Base-by-base conservation (phyloP, 768 basidiomycete genomes). In the Pleurotus eryngii region DNA sequence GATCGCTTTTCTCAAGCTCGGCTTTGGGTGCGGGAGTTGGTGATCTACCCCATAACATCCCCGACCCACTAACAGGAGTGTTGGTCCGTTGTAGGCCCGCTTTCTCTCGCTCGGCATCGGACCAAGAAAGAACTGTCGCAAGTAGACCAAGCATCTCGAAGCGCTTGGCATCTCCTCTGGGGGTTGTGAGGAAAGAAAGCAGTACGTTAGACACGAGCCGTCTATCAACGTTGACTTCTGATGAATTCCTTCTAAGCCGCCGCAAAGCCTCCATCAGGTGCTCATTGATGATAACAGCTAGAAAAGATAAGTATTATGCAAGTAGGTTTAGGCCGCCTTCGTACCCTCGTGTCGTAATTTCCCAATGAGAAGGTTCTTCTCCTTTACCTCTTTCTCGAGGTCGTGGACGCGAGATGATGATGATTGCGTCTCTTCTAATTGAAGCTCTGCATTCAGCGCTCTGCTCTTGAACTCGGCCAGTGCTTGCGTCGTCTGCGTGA, bases 231-330 rank as follows among this genome's bases (percentile, higher is more conserved):
- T 92, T 98, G 46, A 85, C 92, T 61, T 92, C 96, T 5, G 90
- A 83, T 0, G 92, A 87, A 58, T 86, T 91, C 61, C 87, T 88
- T 46, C 93, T 86, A 49, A 99, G 80, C 20, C 97, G 87, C 11
- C 96, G 91, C n/a, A 99, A 82, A 3, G 97, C 97, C 71, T 98
- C 96, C 65, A 95, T 97, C 9, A 99, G 79, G 65, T 99, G 97
- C 67, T 98, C 97, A 63, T 98, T 98, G 68, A 95, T 86, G 58
- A 98, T 96, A 12, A 99, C 94, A 50, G 90, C 96, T 96, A 61
- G 11, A 60, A 56, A 46, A 20, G 14, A 30, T 18, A 18, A 40
- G 51, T 38, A 22, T 20, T 45, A 27, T 18, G 20, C 18, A 24
- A 30, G 46, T 51, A 30, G 15, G 62, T 1, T 48, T 43, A 24